Evolutionary conservation across 2,329 filamentous ascomycete genomes (phyloP).

Genomic region (Cladophialophora yegresii): DNA sequence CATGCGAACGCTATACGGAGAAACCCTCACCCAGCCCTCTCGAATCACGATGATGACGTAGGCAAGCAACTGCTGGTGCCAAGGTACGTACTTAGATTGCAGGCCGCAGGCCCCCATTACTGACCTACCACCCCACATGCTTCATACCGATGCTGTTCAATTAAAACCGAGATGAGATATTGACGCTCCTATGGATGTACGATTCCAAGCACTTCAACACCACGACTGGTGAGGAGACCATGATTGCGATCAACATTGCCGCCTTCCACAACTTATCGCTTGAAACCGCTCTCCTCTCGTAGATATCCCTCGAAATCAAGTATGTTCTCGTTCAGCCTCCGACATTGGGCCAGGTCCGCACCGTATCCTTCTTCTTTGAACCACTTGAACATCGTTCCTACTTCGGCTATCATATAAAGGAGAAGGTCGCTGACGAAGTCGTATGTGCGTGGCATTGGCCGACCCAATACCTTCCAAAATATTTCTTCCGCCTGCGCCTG

Average conservation of each 20-base stretch:
- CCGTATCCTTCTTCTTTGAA: conserved; percentile 53
- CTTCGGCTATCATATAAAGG: conserved; percentile 39
- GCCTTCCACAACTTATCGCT: conserved; percentile 17
- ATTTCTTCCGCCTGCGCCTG: conserved; percentile 49
- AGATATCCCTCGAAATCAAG: conserved; percentile 54
- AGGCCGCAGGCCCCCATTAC: background rate
- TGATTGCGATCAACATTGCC: conserved; percentile 1
- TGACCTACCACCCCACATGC: background rate
- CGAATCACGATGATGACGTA: conserved; percentile 3
- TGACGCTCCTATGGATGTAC: background rate
- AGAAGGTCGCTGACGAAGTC: conserved; percentile 29
- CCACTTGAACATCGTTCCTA: conserved; percentile 55
- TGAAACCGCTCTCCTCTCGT: conserved; percentile 50
- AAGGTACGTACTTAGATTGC: conserved; percentile 1
- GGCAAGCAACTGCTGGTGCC: background rate
- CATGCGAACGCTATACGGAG: background rate
- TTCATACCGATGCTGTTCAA: background rate
- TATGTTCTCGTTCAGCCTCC: conserved; percentile 49
- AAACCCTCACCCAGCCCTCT: no score
- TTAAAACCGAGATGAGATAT: background rate
- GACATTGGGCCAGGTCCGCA: conserved; percentile 49
- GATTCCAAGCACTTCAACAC: background rate
- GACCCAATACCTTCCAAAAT: conserved; percentile 52
- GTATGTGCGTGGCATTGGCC: conserved; percentile 44
- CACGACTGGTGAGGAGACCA: background rate